Evolutionary conservation across 331 rosid genomes (phyloP), one percentile per base, ranked within the genome.

Genomic region (Quercus lobata): DNA sequence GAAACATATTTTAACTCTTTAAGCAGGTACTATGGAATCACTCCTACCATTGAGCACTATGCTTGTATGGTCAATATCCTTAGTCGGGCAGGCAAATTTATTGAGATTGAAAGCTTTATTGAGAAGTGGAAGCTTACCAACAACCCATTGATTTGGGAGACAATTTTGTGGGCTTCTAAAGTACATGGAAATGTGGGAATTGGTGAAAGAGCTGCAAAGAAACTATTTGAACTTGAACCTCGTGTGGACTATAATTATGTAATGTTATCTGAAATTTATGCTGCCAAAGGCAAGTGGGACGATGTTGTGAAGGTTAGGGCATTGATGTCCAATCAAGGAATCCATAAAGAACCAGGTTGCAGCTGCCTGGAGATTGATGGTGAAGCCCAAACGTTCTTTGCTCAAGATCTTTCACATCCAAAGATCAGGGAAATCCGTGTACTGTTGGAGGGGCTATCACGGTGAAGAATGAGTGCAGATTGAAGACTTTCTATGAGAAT

Each of bases 301-400:
- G 91, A 87, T 78, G 91, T 84, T 18, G 81, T 61, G 75, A 83
- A 49, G 60, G 74, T 86, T 46, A 80, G 96, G 81, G 60, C 81
- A 78, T 86, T 91, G 80, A 89, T 91, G 96, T 79, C 82, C 53
- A 54, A 70, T 77, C 83, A 54, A 55, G 92, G 89, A 70, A 87
- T 91, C 68, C 89, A 89, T 72, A 91, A 91, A 84, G 90, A 91
- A 79, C 92, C 92, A 19, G 96, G 96, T 56, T 89, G 96, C 78
- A 91, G 96, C 87, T 91, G 95, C 91, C 75, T 89, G 56, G 91
- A 84, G 79, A 84, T 84, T 52, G 75, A 86, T 68, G 81, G 85
- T 79, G 78, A 90, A 83, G 80, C 81, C 70, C 89, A 90, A 29
- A 74, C 61, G 70, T 88, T 90, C 79, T 69, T 83, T 73, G 86